Evolutionary conservation across 495 filamentous ascomycete species (phyloP), one percentile per base, ranked within the genome.

Genomic region (Penicillium argentinense): DNA sequence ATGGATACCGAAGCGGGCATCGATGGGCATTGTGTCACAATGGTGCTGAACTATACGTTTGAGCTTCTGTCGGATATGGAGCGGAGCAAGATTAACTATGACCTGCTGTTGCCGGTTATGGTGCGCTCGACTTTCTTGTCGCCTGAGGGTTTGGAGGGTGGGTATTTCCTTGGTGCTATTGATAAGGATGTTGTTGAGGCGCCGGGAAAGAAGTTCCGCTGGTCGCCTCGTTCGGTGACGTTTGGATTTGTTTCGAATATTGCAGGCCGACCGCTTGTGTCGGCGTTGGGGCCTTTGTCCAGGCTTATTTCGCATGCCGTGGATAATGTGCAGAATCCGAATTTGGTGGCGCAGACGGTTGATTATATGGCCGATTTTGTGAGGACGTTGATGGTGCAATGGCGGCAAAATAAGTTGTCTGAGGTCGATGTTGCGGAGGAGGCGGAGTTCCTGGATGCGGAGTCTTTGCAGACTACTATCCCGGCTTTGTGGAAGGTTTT

Each of bases 371-470:
- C 81, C 5, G 74, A 71, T 9, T 95, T 98, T 56, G 77, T 85
- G 6, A 74, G 81, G 21, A 84, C 76, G 3, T 57, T 98, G 17
- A 72, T 84, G 39, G 75, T 83, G n/a, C 84, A 89, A 57, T 98
- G 93, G 93, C 79, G 84, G 39, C 80, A 82, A 49, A 93, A 84
- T 62, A 89, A 89, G 53, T 74, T 98, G 25, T 95, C 87, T 1
- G 83, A 88, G 47, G 76, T 97, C 40, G 93, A 97, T 52, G 61
- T 74, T 37, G 81, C 86, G 0, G 86, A 96, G 61, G 90, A 97
- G 57, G 51, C 57, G 2, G 65, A 76, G 17, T 86, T 79, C 51
- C 69, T 98, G 12, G 81, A 84, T 17, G 71, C 81, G 0, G 86
- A 96, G 43, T 83, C 87, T 0, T 50, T 87, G 36, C 67, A 81